Evolutionary conservation across 2,329 filamentous ascomycete species (phyloP).

Genomic region (Xylariales sp.): DNA sequence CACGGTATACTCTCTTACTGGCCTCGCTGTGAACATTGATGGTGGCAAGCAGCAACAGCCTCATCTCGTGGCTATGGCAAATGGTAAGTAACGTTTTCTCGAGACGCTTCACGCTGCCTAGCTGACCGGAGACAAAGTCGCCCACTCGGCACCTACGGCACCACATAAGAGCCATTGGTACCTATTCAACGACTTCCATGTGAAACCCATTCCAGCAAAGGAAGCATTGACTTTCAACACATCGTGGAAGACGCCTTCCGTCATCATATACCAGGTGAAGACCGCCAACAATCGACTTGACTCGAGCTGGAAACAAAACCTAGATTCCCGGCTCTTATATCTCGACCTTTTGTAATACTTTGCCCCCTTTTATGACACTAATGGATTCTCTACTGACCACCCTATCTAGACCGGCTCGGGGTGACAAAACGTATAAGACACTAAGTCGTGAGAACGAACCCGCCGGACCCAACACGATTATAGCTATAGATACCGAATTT

Average conservation of each 20-base stretch:
- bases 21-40: slow-evolving; percentile 90
- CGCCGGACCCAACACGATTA: slow-evolving; percentile 77
- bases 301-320: slow-evolving; percentile 82
- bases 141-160: slow-evolving; percentile 70
- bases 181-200: slow-evolving; percentile 96
- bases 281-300: slow-evolving; percentile 84
- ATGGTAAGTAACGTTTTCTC: slow-evolving; percentile 65
- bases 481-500: slow-evolving; percentile 96
- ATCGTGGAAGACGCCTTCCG: slow-evolving; percentile 91
- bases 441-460: slow-evolving; percentile 70
- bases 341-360: slow-evolving; percentile 68
- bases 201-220: slow-evolving; percentile 79
- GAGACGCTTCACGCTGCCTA: background rate
- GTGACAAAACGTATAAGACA: slow-evolving; percentile 68
- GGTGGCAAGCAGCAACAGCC: slow-evolving; percentile 85
- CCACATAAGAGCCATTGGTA: slow-evolving; percentile 83
- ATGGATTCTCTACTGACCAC: slow-evolving; percentile 41
- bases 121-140: slow-evolving; percentile 61
- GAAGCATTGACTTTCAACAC: slow-evolving; percentile 92
- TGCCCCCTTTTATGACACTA: background rate
- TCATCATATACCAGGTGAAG: slow-evolving; percentile 88
- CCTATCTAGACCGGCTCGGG: slow-evolving; percentile 54
- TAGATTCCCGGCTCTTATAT: slow-evolving; percentile 89
- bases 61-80: slow-evolving; percentile 91
- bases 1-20: slow-evolving; percentile 89